These are phyloP conservation scores for Penicillium bovifimosum DNA, from an alignment of 495 filamentous ascomycete genomes.

Conservation along the genomic window DNA sequence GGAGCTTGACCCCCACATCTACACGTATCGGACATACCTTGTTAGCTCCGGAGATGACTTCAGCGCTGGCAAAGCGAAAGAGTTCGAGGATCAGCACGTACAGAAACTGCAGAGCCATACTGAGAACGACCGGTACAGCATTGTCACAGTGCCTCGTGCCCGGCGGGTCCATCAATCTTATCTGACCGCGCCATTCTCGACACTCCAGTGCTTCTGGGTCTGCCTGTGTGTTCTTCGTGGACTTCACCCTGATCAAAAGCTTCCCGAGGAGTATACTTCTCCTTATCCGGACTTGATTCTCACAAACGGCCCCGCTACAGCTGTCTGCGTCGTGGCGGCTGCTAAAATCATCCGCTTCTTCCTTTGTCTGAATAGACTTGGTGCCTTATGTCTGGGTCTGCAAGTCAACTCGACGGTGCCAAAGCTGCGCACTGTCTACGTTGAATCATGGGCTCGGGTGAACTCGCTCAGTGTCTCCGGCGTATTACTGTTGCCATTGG, in stretches of 20 bases:
- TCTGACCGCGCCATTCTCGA: constrained; percentile 57
- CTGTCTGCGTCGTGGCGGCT: constrained; percentile 69
- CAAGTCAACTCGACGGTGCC: constrained; percentile 16
- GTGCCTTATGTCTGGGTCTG: neutral
- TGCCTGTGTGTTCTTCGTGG: constrained; percentile 41
- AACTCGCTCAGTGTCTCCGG: constrained; percentile 75
- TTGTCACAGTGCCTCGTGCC: constrained; percentile 63
- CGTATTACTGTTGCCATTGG: constrained; percentile 57
- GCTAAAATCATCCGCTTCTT: constrained; percentile 62
- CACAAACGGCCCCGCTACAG: constrained; percentile 85
- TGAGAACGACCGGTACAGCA: constrained; percentile 36
- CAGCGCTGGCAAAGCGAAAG: constrained; percentile 58
- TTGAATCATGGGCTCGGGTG: constrained; percentile 89
- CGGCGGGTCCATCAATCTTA: constrained; percentile 73
- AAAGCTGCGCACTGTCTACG: constrained; percentile 68
- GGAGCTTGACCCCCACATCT: constrained; percentile 40
- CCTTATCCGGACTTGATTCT: constrained; percentile 66
- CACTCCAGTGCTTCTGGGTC: constrained; percentile 51
- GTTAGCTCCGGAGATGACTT: constrained; percentile 71
- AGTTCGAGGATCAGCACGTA: constrained; percentile 51
- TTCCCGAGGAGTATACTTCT: constrained; percentile 17
- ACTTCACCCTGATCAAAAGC: constrained; percentile 26
- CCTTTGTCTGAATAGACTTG: constrained; percentile 5
- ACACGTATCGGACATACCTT: constrained; percentile 73
- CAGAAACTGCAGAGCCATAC: neutral